Base-by-base conservation (phyloP, 2,329 filamentous ascomycete genomes). In the Clarireedia hainanense region DNA sequence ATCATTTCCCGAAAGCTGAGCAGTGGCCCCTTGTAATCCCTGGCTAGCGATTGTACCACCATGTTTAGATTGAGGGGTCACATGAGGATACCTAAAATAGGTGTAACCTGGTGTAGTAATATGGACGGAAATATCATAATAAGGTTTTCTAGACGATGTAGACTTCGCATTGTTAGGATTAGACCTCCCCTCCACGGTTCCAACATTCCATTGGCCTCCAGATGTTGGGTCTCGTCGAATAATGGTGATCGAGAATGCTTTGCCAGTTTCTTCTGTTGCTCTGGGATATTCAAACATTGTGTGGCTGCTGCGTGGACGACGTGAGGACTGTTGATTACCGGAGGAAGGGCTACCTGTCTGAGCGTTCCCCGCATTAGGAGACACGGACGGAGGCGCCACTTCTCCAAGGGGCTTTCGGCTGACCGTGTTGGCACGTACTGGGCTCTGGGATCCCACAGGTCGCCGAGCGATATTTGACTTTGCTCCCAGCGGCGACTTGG, bases 151-250 rank as follows among this genome's bases (percentile, higher is more conserved):
- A 2, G 68, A 67, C 64, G 50, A 62, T 64, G 50, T 20, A 15
- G 53, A 56, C 43, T 36, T 58, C 12, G 6, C 15, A 4, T 34
- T 43, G 4, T 20, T 42, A 20, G 55, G 55, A 46, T 49, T 55
- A 26, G 39, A 45, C 47, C 40, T 63, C 57, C 67, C 66, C 50
- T 76, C 78, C 49, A 90, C 77, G 54, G 77, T 83, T 23, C 84
- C 88, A 12, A 91, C 78, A 65, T 91, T 91, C 86, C 86, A 90
- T 68, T 91, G 88, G 54, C 76, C 76, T 6, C 83, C 82, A 7
- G 84, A 81, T 23, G 78, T 75, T 1, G 85, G 85, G 67, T 91
- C 85, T 60, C 87, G 80, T n/a, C 88, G 83, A 63, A 91, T 89
- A 14, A 91, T 70, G 0, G 82, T 70, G 57, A 70, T 65, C 9